phyloP scores from a whole-genome alignment of 495 filamentous ascomycete species.

The Penicillium egyptiacum region DNA sequence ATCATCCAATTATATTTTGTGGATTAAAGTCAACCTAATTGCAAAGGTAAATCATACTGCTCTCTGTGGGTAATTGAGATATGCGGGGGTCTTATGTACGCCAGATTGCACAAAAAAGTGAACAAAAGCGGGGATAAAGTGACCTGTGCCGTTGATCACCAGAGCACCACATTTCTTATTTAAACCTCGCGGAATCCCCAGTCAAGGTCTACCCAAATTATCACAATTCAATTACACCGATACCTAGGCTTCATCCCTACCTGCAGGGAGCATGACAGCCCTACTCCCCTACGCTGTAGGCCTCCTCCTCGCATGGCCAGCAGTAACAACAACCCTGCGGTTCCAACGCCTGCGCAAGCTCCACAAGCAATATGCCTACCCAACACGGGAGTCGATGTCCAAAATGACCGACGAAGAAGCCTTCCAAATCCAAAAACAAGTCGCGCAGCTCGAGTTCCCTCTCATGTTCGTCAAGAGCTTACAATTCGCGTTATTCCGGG shows the following conservation, averaged over 20 bases:
- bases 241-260: constrained; percentile 3
- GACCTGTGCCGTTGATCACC: not conserved
- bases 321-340: constrained; percentile 45
- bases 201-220: not conserved
- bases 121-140: not conserved
- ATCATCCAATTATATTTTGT: not conserved
- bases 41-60: too few relatives aligned
- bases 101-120: not conserved
- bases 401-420: constrained; percentile 65
- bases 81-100: not conserved
- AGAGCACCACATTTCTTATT: not conserved
- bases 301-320: constrained; percentile 30
- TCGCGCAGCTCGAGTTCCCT: constrained; percentile 58
- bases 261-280: constrained; percentile 9
- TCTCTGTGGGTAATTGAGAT: not conserved
- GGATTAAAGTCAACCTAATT: too few relatives aligned
- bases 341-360: constrained; percentile 48
- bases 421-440: constrained; percentile 51
- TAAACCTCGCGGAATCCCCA: not conserved
- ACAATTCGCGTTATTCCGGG: constrained; percentile 66
- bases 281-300: constrained; percentile 28
- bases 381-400: constrained; percentile 53
- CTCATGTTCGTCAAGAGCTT: constrained; percentile 54
- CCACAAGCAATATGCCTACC: constrained; percentile 50
- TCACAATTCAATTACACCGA: constrained; percentile 15